These are phyloP conservation scores for Aspergillus bridgeri DNA, from an alignment of 495 filamentous ascomycete genomes.

Conservation along the genomic window DNA sequence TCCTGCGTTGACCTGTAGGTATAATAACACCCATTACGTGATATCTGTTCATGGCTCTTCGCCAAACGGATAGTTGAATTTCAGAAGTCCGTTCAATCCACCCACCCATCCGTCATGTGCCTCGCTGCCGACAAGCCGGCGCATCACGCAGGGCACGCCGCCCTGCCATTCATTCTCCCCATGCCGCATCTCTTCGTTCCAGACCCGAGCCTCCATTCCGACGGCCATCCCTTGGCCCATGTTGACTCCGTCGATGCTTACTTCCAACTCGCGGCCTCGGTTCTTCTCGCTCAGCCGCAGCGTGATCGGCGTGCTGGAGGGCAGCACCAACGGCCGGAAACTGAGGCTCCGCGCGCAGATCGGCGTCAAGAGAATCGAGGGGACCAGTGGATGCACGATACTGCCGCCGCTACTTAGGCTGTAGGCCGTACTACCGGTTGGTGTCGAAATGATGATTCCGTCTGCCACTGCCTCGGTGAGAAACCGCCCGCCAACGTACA, in stretches of 20 bases:
- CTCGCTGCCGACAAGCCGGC: constrained; percentile 51
- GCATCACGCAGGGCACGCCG: constrained; percentile 58
- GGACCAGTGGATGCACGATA: constrained; percentile 91
- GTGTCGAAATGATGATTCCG: constrained; percentile 89
- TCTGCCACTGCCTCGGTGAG: constrained; percentile 92
- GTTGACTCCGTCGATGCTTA: constrained; percentile 83
- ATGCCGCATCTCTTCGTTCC: constrained; percentile 70
- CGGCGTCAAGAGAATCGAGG: constrained; percentile 82
- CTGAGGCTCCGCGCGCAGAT: constrained; percentile 90
- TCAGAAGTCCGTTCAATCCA: constrained; percentile 87
- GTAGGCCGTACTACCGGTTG: constrained; percentile 94
- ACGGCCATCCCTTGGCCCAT: constrained; percentile 63
- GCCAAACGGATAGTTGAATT: constrained; percentile 98
- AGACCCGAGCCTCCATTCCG: constrained; percentile 85
- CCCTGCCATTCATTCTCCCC: constrained; percentile 61
- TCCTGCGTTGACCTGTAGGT: no score
- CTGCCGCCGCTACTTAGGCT: constrained; percentile 87
- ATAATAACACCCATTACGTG: no score
- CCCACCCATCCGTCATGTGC: constrained; percentile 91
- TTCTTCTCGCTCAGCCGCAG: constrained; percentile 79
- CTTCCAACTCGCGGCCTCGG: constrained; percentile 76
- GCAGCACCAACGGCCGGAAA: constrained; percentile 87
- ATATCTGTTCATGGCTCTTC: constrained; percentile 47
- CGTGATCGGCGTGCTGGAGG: constrained; percentile 78
- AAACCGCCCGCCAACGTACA: constrained; percentile 79